These are phyloP conservation scores for Raddia guianensis DNA, from an alignment of 176 grass and related monocot species.

Conservation along the genomic window DNA sequence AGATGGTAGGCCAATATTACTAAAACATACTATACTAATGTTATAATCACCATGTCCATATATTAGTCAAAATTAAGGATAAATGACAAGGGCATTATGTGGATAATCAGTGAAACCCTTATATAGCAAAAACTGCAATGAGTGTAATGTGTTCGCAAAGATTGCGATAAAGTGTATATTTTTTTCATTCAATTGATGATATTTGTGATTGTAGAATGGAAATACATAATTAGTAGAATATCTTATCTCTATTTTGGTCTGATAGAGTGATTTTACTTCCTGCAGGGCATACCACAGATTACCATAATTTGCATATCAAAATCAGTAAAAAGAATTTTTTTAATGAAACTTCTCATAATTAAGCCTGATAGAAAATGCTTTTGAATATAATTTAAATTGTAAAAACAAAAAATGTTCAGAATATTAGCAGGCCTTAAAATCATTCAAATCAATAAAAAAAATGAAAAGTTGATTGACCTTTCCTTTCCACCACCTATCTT, in stretches of 20 bases:
- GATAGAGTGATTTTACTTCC: neutral
- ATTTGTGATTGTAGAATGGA: neutral
- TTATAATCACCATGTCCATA: neutral
- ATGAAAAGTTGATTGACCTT: slow-evolving; percentile 52
- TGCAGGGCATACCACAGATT: neutral
- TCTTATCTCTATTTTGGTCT: neutral
- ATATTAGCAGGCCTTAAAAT: neutral
- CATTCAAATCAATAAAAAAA: slow-evolving; percentile 8
- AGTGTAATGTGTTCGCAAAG: neutral
- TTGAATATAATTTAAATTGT: neutral
- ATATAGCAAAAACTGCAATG: neutral
- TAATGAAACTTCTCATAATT: neutral
- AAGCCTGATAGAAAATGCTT: neutral
- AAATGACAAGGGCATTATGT: neutral
- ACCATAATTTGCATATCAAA: neutral
- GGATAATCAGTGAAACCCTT: neutral
- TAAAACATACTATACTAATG: neutral
- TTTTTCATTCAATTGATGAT: neutral
- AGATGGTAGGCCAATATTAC: neutral
- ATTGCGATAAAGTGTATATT: neutral
- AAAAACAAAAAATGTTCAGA: slow-evolving; percentile 2
- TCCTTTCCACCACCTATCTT: slow-evolving; percentile 98
- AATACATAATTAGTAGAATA: neutral
- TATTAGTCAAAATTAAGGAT: neutral
- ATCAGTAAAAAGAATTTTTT: slow-evolving; percentile 10